Conservation (phyloP, 108 stramenopile species). For the Skeletonema menzelii region DNA sequence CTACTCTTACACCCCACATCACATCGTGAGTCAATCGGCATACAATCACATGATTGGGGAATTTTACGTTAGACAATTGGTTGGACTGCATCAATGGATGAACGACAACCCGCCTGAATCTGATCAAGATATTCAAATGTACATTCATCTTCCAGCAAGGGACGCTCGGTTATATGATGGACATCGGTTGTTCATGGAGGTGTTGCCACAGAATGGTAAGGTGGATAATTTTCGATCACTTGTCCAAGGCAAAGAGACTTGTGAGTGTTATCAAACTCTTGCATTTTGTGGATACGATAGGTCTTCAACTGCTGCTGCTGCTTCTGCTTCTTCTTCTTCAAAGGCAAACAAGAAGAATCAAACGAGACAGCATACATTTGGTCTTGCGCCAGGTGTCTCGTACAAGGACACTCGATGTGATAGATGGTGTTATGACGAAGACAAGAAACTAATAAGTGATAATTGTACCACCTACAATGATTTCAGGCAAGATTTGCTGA, state of each 20-base stretch:
- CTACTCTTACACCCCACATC: slow-evolving; percentile 20
- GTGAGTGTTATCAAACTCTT: slow-evolving; percentile 15
- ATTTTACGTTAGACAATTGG: slow-evolving; percentile 40
- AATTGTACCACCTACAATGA: background rate
- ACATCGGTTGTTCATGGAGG: slow-evolving; percentile 7
- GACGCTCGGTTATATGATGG: slow-evolving; percentile 23
- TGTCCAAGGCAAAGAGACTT: background rate
- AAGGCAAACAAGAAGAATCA: background rate
- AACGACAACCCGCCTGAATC: slow-evolving; percentile 6
- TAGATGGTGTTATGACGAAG: background rate
- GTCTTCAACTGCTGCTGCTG: background rate
- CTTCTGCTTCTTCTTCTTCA: too few relatives aligned
- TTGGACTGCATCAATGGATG: slow-evolving; percentile 29
- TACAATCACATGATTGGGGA: slow-evolving; percentile 56
- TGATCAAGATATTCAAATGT: slow-evolving; percentile 9
- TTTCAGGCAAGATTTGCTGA: background rate
- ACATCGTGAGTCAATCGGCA: slow-evolving; percentile 40
- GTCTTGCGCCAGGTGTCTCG: background rate
- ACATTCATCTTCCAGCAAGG: slow-evolving; percentile 13
- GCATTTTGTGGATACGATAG: slow-evolving; percentile 22
- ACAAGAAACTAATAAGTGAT: background rate
- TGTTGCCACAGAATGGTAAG: background rate
- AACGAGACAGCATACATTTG: background rate
- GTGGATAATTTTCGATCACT: background rate
- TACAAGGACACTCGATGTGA: background rate